Evolutionary conservation across 129 eudicot species (phyloP), one percentile per base, ranked within the genome.

Genomic region (Ambrosia trifida): DNA sequence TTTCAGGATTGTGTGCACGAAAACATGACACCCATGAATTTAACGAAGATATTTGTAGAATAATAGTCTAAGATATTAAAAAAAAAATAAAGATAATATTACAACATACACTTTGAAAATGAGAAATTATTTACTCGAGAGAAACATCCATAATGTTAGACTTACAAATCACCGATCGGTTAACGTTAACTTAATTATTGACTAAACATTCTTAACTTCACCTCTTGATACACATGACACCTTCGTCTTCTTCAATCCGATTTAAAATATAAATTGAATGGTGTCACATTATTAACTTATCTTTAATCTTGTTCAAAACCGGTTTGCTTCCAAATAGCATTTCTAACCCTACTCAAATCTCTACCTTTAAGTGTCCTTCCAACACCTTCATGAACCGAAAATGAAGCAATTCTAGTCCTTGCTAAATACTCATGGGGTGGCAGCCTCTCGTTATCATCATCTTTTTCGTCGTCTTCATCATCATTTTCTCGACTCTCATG

Each of bases 391-490:
- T 87, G 97, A 31, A 91, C 95, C 7, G 97, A 91, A 33, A 88
- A 80, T 2, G 97, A 85, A 14, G 97, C 89, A 24, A 38, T 86
- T 57, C 95, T 79, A 2, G 80, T 91, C 70, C 87, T 83, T 54
- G 95, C 97, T 58, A 91, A 66, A 80, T 85, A 87, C 79, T 87
- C 97, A 74, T 91, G 97, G 14, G 97, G 97, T 33, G 97, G 97
- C 47, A 91, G 4, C 77, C 70, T 72, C 32, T 73, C 82, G 44
- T 84, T 30, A n/a, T 47, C 78, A 33, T 83, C 83, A 4, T 65
- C 85, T 2, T 75, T 79, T 0, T 79, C 85, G 0, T 76, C 79
- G 1, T 74, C 80, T 16, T 73, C 52, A 0, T 77, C 72, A 7
- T 72, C 70, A 4, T 66, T 61, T 11, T 72, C 79, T 13, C 45